Percentiles rank a stretch among this genome's conserved stretches.
Evolutionary conservation across 345 rosid species (phyloP).

Genomic region (Salix arbutifolia): DNA sequence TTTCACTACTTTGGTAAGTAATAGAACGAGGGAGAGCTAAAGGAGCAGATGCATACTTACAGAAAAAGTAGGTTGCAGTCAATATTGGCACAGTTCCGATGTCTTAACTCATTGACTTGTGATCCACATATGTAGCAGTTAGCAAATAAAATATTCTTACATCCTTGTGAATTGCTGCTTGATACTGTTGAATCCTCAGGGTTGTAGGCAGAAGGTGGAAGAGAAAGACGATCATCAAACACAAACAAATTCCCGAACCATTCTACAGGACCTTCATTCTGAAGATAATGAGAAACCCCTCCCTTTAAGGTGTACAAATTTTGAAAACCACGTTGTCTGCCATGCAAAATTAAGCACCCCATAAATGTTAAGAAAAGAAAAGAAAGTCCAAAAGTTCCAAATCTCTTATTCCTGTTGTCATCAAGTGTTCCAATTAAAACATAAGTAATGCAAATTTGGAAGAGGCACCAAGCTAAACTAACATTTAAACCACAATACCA

Average conservation of each 20-base stretch:
- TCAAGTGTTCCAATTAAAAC: neutral
- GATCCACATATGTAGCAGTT: conserved; percentile 63
- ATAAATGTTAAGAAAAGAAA: conserved; percentile 1
- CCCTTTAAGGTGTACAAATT: conserved; percentile 76
- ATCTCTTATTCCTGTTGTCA: neutral
- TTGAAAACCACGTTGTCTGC: conserved; percentile 71
- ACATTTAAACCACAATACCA: neutral
- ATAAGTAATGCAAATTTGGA: neutral
- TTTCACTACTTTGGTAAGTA: neutral
- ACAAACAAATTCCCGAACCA: conserved; percentile 91
- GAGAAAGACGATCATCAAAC: conserved; percentile 86
- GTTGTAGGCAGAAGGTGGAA: conserved; percentile 63
- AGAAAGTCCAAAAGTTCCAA: neutral
- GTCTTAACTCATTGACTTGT: conserved; percentile 60
- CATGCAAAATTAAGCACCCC: conserved; percentile 20
- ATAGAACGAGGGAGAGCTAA: neutral
- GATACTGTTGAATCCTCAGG: conserved; percentile 27
- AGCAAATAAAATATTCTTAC: conserved; percentile 48
- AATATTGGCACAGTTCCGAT: conserved; percentile 89
- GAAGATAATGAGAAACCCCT: conserved; percentile 85
- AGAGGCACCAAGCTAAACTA: neutral
- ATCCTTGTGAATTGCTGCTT: conserved; percentile 18
- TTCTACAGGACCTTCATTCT: conserved; percentile 56
- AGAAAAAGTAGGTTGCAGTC: conserved; percentile 84
- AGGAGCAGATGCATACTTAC: conserved; percentile 42